These are phyloP conservation scores for Trypanosoma cruzi DNA, from an alignment of 208 protist genomes.

Conservation along the genomic window DNA sequence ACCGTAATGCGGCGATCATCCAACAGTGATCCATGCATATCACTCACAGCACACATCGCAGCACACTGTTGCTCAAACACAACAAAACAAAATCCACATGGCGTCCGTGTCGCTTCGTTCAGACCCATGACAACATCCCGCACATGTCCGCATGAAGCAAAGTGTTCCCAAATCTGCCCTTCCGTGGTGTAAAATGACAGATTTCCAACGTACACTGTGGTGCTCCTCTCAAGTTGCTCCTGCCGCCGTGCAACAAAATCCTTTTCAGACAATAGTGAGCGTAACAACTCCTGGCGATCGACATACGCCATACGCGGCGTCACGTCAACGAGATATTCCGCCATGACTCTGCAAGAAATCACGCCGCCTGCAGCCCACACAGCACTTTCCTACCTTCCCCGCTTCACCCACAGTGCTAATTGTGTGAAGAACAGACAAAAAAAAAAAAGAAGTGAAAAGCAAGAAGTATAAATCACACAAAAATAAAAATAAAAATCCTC, in stretches of 20 bases:
- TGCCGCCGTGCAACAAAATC: constrained; percentile 73
- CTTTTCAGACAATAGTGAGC: constrained; percentile 62
- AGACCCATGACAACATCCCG: constrained; percentile 98
- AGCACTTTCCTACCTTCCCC: background rate
- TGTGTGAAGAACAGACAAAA: constrained; percentile 2
- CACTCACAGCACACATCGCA: constrained; percentile 92
- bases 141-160: constrained; percentile 93
- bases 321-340: constrained; percentile 58
- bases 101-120: constrained; percentile 93
- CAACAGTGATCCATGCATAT: constrained; percentile 70
- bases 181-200: constrained; percentile 98
- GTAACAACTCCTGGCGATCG: constrained; percentile 81
- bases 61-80: constrained; percentile 94
- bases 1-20: constrained; percentile 86
- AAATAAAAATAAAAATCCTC: constrained; percentile 14
- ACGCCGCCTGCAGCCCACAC: background rate
- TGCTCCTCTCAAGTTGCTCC: constrained; percentile 70
- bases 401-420: background rate
- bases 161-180: constrained; percentile 96
- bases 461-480: constrained; percentile 12
- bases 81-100: constrained; percentile 99
- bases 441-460: constrained; percentile 10
- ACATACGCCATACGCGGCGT: constrained; percentile 82
- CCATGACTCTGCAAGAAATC: constrained; percentile 33
- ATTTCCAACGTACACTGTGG: constrained; percentile 98